Conservation (phyloP, 345 rosid species). For the Aquilaria malaccensis region DNA sequence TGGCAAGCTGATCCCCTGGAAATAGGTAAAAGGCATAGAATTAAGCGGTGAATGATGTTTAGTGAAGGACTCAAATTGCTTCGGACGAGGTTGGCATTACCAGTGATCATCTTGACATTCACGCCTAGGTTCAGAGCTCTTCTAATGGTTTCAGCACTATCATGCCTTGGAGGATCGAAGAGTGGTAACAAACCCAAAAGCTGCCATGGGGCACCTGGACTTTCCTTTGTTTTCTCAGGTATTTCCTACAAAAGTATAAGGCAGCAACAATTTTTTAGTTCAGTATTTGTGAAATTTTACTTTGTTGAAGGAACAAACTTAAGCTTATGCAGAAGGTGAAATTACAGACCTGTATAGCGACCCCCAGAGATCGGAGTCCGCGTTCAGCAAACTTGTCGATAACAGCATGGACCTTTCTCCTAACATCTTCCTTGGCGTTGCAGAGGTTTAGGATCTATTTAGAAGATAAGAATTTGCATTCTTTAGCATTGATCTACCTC, state of each 20-base stretch:
- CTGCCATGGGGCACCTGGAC: constrained; percentile 84
- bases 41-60: not conserved
- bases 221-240: constrained; percentile 71
- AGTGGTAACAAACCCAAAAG: constrained; percentile 76
- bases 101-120: constrained; percentile 91
- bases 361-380: constrained; percentile 85
- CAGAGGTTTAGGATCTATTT: constrained; percentile 62
- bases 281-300: not conserved
- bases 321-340: constrained; percentile 2
- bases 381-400: constrained; percentile 93
- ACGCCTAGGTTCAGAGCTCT: constrained; percentile 90
- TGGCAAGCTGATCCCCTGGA: constrained; percentile 91
- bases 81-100: constrained; percentile 21
- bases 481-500: not conserved
- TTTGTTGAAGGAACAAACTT: not conserved
- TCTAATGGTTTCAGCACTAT: constrained; percentile 92
- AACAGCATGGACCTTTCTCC: constrained; percentile 58
- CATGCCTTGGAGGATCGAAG: constrained; percentile 97
- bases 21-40: constrained; percentile 8
- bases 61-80: constrained; percentile 1
- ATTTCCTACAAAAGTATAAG: constrained; percentile 45
- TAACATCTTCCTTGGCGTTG: constrained; percentile 67
- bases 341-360: constrained; percentile 72
- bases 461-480: constrained; percentile 6
- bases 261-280: not conserved